Conservation (phyloP, 2,329 filamentous ascomycete genomes). For the Diaporthe citri region DNA sequence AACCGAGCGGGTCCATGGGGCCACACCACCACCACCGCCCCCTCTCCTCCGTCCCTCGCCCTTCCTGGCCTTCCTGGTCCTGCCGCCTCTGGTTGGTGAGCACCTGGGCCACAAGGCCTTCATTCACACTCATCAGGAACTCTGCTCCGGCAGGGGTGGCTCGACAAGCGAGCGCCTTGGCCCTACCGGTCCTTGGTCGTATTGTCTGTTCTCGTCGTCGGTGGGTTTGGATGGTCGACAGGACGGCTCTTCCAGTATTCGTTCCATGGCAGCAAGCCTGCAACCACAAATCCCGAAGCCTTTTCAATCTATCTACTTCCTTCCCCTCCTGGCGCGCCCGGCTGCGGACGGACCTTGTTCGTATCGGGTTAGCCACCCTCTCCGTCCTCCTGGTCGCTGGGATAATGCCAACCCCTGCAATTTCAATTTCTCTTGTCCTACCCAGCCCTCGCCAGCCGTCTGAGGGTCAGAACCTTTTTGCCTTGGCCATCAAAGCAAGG, state of each 20-base stretch:
- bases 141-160: conserved; percentile 17
- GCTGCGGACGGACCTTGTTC: conserved; percentile 13
- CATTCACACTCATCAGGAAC: conserved; percentile 15
- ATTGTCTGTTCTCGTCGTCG: conserved; percentile 15
- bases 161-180: conserved; percentile 6
- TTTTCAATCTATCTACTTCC: conserved; percentile 19
- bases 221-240: background rate
- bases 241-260: background rate
- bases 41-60: background rate
- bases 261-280: background rate
- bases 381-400: conserved; percentile 20
- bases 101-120: conserved; percentile 7
- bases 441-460: conserved; percentile 29
- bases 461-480: background rate
- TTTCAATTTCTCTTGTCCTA: conserved; percentile 34
- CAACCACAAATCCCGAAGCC: conserved; percentile 1
- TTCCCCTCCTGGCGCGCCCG: conserved; percentile 15
- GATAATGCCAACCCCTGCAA: conserved; percentile 36
- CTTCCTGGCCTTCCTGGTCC: conserved; percentile 6
- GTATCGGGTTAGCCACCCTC: background rate
- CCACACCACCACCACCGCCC: conserved; percentile 9
- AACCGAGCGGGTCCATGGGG: conserved; percentile 23
- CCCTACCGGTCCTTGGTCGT: background rate
- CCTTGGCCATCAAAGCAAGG: conserved; percentile 19
- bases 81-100: conserved; percentile 17